Base-by-base conservation (phyloP, 1,139 yeast species). In the Komagataea norvegica region DNA sequence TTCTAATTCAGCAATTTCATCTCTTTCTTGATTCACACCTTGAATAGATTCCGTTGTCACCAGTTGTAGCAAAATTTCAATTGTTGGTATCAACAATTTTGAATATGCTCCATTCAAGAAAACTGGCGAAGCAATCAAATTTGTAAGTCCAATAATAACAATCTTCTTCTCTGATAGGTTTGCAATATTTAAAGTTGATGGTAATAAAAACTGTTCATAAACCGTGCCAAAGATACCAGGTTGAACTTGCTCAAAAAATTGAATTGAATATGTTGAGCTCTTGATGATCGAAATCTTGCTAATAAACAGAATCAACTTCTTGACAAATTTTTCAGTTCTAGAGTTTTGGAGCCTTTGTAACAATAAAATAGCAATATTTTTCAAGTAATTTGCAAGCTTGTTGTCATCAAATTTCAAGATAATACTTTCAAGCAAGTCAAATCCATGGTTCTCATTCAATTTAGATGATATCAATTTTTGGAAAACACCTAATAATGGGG, bases 401-500 rank as follows among this genome's bases (percentile, higher is more conserved):
- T 56, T 57, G 36, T 75, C 51, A 6, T 87, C 79, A 31, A 88
- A 64, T 43, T 72, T 65, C 33, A 77, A 57, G 38, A 89, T 60
- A 32, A 93, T 77, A 8, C 74, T 66, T 56, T 85, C 91, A 33
- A 93, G 63, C 33, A 93, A 65, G 43, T 91, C 96, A 57, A 93
- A 82, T 3, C 97, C 97, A 53, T 78, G 73, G 28, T 64, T 62
- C 51, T 91, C 97, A 53, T 87, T 83, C 14, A 77, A 73, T 52
- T 82, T 84, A 0, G 96, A 86, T 1, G 96, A 79, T 38, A 91
- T 77, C 45, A 93, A 68, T 57, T 89, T 88, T 64, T 93, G 98
- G 68, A 87, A 93, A n/a, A 93, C 95, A 32, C 99, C 99, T 37
- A 93, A 67, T 27, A 93, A 73, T 4, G 97, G 95, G 25, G 83